Evolutionary conservation across 306 rosid species (phyloP).

Genomic region (Crotalaria pallida): DNA sequence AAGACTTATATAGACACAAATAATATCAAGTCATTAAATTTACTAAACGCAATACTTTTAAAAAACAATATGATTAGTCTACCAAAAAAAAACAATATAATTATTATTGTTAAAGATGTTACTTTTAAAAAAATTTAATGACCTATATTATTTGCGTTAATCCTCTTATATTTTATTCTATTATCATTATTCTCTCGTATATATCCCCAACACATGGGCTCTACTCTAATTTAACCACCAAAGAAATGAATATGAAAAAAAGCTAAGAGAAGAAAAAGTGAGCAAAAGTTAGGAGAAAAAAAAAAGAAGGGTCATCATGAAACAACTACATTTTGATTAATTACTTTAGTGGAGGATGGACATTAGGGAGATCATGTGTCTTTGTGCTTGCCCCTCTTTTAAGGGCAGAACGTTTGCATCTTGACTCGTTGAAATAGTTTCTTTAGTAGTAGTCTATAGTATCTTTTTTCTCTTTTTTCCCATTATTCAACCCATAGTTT

Average conservation of each 20-base stretch:
- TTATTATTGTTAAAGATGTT: no score
- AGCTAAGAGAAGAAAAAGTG: constrained; percentile 12
- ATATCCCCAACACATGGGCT: constrained; percentile 45
- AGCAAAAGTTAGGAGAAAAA: constrained; percentile 18
- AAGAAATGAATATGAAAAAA: constrained; percentile 35
- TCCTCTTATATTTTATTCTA: no score
- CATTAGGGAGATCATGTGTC: constrained; percentile 43
- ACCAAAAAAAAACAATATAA: no score
- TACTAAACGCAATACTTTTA: no score
- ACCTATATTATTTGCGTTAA: no score
- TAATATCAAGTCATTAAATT: no score
- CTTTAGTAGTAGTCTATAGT: no score
- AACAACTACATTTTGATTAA: constrained; percentile 21
- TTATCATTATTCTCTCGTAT: constrained; percentile 56
- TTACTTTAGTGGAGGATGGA: constrained; percentile 15
- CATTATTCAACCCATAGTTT: constrained; percentile 47
- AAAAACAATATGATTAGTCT: no score
- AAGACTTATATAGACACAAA: no score
- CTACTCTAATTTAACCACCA: constrained; percentile 48
- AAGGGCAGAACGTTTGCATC: constrained; percentile 47
- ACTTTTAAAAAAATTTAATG: no score
- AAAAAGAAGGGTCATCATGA: constrained; percentile 15
- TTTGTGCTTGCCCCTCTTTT: constrained; percentile 59
- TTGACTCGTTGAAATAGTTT: constrained; percentile 46
- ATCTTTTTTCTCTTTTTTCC: constrained; percentile 1